A percentile compares a stretch with the other conserved stretches of the same genome.
Evolutionary conservation across 176 grass and related monocot species (phyloP).

Genomic region (Phoenix roebelenii): DNA sequence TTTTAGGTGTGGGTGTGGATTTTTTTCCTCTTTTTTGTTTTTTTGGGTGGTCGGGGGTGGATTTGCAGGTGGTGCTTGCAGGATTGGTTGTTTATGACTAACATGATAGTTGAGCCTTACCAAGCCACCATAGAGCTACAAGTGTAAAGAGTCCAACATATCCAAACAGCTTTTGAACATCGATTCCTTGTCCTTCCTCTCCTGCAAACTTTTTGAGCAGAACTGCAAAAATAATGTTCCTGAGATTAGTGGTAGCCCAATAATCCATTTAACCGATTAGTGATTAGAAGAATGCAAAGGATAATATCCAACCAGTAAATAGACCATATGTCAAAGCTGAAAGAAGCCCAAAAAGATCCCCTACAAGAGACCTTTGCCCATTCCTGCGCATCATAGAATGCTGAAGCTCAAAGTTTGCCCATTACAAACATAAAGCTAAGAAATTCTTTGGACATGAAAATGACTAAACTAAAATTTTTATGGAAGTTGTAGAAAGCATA

Average conservation of each 20-base stretch:
- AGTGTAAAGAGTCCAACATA: slow-evolving; percentile 81
- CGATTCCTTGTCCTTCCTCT: slow-evolving; percentile 80
- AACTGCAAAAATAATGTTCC: slow-evolving; percentile 26
- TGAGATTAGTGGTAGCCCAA: no score
- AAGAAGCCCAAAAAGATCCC: slow-evolving; percentile 89
- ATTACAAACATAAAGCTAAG: background rate
- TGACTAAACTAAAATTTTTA: background rate
- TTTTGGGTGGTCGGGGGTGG: no score
- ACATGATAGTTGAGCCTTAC: slow-evolving; percentile 29
- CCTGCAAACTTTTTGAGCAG: slow-evolving; percentile 95
- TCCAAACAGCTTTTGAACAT: slow-evolving; percentile 94
- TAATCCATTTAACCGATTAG: no score
- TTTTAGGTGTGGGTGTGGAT: no score
- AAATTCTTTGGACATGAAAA: background rate
- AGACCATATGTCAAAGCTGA: slow-evolving; percentile 80
- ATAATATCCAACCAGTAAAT: slow-evolving; percentile 54
- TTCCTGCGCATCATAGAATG: slow-evolving; percentile 34
- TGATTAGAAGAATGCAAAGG: background rate
- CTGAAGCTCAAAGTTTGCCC: slow-evolving; percentile 19
- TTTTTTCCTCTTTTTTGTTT: no score
- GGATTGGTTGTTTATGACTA: background rate
- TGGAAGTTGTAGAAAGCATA: background rate
- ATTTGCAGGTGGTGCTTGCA: no score
- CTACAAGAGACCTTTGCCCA: slow-evolving; percentile 66
- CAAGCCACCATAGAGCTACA: slow-evolving; percentile 89